phyloP scores from a whole-genome alignment of 345 rosid species.

The Pugionium cornutum region DNA sequence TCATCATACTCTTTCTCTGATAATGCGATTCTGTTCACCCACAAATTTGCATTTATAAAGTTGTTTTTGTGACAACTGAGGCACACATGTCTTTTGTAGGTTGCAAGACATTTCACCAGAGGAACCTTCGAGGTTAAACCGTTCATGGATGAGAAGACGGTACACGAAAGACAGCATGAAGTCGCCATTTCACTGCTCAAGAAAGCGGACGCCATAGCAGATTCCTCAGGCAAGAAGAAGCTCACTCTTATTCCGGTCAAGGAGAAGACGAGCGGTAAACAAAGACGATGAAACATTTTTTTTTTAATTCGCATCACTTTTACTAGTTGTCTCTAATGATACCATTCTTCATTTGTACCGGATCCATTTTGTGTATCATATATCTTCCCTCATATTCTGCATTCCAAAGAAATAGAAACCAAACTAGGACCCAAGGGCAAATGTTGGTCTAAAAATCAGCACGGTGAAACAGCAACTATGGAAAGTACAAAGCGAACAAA shows the following conservation, averaged over 20 bases:
- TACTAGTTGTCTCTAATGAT: conserved; percentile 23
- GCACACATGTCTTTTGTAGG: conserved; percentile 45
- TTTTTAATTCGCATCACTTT: not conserved
- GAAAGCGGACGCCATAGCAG: conserved; percentile 55
- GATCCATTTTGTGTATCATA: too few species aligned
- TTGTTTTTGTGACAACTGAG: conserved; percentile 14
- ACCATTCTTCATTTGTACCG: not conserved
- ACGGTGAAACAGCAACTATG: conserved; percentile 13
- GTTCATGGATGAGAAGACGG: conserved; percentile 58
- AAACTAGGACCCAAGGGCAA: not conserved
- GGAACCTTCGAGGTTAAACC: conserved; percentile 85
- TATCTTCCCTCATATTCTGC: too few species aligned
- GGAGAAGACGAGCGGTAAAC: conserved; percentile 51
- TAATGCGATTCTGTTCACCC: not conserved
- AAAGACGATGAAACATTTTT: conserved; percentile 32
- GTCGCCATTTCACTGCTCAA: conserved; percentile 61
- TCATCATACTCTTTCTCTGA: conserved; percentile 6
- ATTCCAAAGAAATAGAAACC: too few species aligned
- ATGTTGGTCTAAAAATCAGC: conserved; percentile 17
- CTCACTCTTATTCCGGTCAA: conserved; percentile 75
- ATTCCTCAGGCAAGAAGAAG: conserved; percentile 62
- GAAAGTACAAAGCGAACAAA: conserved; percentile 29
- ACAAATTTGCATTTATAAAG: conserved; percentile 12
- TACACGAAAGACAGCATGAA: conserved; percentile 53
- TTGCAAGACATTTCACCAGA: conserved; percentile 78